Evolutionary conservation across 805 yeast genomes (phyloP).

Genomic region (Cephaloascus albidus): DNA sequence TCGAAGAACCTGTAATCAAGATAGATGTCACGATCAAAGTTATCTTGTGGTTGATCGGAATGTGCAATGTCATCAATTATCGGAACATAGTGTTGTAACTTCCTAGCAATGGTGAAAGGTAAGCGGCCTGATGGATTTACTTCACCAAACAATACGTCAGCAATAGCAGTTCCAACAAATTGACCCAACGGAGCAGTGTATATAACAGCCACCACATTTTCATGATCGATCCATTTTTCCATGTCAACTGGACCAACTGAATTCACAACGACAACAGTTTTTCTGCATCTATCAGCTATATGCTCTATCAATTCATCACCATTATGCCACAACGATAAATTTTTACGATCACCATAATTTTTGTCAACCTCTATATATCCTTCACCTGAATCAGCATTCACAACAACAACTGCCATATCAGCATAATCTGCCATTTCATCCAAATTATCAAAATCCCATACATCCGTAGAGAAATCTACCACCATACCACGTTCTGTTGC

Average conservation of each 20-base stretch:
- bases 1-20: conserved; percentile 53
- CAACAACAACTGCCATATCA: conserved; percentile 47
- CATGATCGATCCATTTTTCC: conserved; percentile 48
- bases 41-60: conserved; percentile 26
- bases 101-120: conserved; percentile 55
- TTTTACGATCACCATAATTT: conserved; percentile 50
- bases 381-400: conserved; percentile 48
- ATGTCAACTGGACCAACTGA: conserved; percentile 53
- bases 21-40: conserved; percentile 36
- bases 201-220: conserved; percentile 48
- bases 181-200: conserved; percentile 51
- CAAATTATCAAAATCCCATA: conserved; percentile 33
- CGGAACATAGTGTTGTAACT: conserved; percentile 33
- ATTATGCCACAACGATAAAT: conserved; percentile 44
- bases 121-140: conserved; percentile 54
- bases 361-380: conserved; percentile 49
- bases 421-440: conserved; percentile 37
- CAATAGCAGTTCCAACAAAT: conserved; percentile 45
- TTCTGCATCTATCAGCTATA: conserved; percentile 39
- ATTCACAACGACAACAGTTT: conserved; percentile 50
- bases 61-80: conserved; percentile 24
- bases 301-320: conserved; percentile 43
- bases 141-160: conserved; percentile 52
- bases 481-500: conserved; percentile 37
- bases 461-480: conserved; percentile 34